Evolutionary conservation across 176 grass and related monocot genomes (phyloP).

Genomic region (Cenchrus americanus): DNA sequence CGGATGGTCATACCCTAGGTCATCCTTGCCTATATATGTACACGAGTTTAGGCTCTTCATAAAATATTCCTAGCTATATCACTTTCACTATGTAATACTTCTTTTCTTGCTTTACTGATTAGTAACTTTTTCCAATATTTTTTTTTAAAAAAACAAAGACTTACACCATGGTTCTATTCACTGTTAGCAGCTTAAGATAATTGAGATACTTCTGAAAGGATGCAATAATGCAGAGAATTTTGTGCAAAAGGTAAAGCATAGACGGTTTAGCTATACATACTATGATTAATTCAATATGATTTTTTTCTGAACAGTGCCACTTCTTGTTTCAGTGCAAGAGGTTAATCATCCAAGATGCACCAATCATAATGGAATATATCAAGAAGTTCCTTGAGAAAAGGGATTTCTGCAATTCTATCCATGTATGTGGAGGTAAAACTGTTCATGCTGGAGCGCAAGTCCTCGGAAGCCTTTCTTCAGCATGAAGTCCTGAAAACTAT

Average conservation of each 20-base stretch:
- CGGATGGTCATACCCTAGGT: too few species aligned
- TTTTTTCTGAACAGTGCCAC: neutral
- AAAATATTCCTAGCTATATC: neutral
- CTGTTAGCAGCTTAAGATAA: slow-evolving; percentile 64
- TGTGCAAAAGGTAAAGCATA: slow-evolving; percentile 50
- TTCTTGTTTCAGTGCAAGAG: slow-evolving; percentile 68
- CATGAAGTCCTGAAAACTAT: neutral
- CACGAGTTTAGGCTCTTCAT: too few species aligned
- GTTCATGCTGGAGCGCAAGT: slow-evolving; percentile 12
- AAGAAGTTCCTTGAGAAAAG: slow-evolving; percentile 55
- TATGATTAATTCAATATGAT: neutral
- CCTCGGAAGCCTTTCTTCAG: neutral
- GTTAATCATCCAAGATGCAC: slow-evolving; percentile 60
- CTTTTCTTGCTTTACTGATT: neutral
- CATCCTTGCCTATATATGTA: too few species aligned
- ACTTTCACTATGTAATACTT: neutral
- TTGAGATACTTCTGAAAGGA: slow-evolving; percentile 70
- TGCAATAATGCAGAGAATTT: slow-evolving; percentile 69
- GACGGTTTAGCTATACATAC: neutral
- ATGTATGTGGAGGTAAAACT: slow-evolving; percentile 49
- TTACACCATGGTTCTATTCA: slow-evolving; percentile 3
- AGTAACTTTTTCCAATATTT: neutral
- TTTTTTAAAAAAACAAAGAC: neutral
- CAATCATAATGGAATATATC: slow-evolving; percentile 54
- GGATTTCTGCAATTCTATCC: slow-evolving; percentile 69